Conservation (phyloP, 768 basidiomycete species). For the Suillus decipiens region DNA sequence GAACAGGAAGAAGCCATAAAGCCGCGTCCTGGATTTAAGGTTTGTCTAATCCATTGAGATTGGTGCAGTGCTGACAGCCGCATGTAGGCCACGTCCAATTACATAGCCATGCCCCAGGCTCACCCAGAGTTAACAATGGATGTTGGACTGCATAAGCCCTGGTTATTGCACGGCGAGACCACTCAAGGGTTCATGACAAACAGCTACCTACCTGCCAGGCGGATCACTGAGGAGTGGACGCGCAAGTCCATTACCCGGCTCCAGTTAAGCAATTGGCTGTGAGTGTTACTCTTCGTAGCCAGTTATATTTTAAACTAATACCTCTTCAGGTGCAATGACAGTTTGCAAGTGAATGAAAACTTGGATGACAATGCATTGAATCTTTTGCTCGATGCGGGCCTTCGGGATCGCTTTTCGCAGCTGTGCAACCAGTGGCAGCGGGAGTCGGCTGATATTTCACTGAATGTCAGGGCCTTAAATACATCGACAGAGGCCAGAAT, state of each 20-base stretch:
- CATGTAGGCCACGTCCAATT: conserved; percentile 16
- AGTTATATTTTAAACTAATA: background rate
- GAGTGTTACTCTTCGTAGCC: conserved; percentile 2
- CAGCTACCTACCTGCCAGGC: conserved; percentile 21
- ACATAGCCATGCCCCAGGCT: conserved; percentile 15
- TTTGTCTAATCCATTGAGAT: conserved; percentile 20
- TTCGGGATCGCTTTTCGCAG: conserved; percentile 27
- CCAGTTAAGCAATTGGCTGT: conserved; percentile 25
- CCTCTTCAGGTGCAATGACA: conserved; percentile 22
- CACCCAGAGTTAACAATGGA: conserved; percentile 13
- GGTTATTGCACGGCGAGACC: conserved; percentile 42
- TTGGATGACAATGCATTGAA: conserved; percentile 27
- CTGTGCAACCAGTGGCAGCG: conserved; percentile 28
- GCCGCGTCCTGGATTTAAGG: conserved; percentile 46
- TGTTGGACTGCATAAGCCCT: conserved; percentile 21
- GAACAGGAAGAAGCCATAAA: conserved; percentile 56
- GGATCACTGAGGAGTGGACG: conserved; percentile 4
- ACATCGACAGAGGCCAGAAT: background rate
- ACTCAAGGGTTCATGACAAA: conserved; percentile 42
- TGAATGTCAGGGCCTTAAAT: background rate
- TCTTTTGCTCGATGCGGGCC: conserved; percentile 31
- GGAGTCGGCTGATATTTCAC: conserved; percentile 8
- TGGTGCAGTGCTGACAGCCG: background rate
- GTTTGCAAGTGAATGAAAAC: conserved; percentile 24
- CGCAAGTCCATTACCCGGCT: conserved; percentile 3